Percentiles rank a stretch among this genome's conserved stretches.
These are phyloP conservation scores for Starmerella cellae DNA, from an alignment of 805 yeast genomes.

Conservation along the genomic window DNA sequence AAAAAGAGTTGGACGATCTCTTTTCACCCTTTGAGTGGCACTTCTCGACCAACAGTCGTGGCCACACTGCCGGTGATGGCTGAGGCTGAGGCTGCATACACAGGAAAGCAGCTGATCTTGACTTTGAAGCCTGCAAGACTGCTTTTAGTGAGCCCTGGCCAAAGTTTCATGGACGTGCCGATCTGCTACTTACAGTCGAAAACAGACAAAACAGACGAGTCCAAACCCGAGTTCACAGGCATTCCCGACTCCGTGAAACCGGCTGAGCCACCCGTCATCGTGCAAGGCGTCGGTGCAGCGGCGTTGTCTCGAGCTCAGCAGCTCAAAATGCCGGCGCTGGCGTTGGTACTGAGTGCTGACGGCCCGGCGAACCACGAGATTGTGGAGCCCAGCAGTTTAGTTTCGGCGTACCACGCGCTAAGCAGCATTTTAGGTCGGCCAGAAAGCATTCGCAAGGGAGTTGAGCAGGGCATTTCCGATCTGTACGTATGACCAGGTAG, in stretches of 20 bases:
- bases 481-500: constrained; percentile 18
- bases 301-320: constrained; percentile 22
- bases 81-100: constrained; percentile 13
- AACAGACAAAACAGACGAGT: not conserved
- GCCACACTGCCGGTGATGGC: constrained; percentile 12
- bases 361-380: constrained; percentile 27
- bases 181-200: constrained; percentile 8
- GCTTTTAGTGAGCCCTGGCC: constrained; percentile 18
- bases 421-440: constrained; percentile 3
- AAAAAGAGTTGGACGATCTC: not conserved
- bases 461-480: constrained; percentile 11
- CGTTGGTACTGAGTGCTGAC: constrained; percentile 24
- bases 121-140: constrained; percentile 2
- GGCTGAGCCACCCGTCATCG: constrained; percentile 24
- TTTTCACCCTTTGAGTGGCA: constrained; percentile 1
- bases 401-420: constrained; percentile 7
- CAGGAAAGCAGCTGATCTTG: constrained; percentile 11
- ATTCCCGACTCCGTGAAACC: constrained; percentile 6
- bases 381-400: constrained; percentile 12
- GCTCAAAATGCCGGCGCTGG: constrained; percentile 18
- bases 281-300: constrained; percentile 27
- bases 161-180: constrained; percentile 12
- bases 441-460: not conserved
- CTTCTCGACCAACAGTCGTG: constrained; percentile 1
- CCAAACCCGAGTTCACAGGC: not conserved